Evolutionary conservation across 2,329 filamentous ascomycete species (phyloP).

Genomic region (Phialocephala subalpina): DNA sequence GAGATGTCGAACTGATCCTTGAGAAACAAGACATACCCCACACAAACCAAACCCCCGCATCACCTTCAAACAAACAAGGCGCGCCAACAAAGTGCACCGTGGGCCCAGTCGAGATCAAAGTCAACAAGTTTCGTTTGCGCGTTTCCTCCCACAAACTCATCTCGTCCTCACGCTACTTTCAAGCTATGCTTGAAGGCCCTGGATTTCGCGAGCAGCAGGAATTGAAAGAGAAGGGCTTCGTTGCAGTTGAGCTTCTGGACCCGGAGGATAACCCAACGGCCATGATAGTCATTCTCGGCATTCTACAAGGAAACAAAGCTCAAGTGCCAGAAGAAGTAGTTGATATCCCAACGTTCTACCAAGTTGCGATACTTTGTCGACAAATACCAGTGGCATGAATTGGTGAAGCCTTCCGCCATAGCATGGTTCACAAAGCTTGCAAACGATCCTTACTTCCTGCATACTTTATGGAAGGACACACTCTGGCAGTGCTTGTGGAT

Average conservation of each 20-base stretch:
- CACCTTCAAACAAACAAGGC: neutral
- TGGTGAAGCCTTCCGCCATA: slow-evolving; percentile 1
- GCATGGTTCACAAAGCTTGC: slow-evolving; percentile 1
- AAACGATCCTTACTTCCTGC: neutral
- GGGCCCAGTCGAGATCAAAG: slow-evolving; percentile 6
- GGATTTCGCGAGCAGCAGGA: slow-evolving; percentile 8
- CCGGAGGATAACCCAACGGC: slow-evolving; percentile 14
- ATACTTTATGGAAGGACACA: neutral
- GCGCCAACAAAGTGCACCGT: neutral
- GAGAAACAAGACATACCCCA: neutral
- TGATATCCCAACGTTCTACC: slow-evolving; percentile 9
- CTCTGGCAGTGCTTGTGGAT: slow-evolving; percentile 8
- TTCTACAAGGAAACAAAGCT: slow-evolving; percentile 9
- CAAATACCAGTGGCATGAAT: slow-evolving; percentile 17
- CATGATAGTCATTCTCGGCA: slow-evolving; percentile 18
- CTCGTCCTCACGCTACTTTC: slow-evolving; percentile 13
- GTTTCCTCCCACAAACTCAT: slow-evolving; percentile 16
- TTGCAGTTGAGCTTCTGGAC: slow-evolving; percentile 6
- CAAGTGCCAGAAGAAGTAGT: slow-evolving; percentile 4
- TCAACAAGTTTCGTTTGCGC: slow-evolving; percentile 1
- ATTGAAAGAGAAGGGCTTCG: slow-evolving; percentile 6
- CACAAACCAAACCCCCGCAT: no score
- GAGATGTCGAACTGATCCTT: slow-evolving; percentile 14
- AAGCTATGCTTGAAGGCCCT: slow-evolving; percentile 13
- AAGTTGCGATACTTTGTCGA: slow-evolving; percentile 9